Conservation (phyloP, 2,329 filamentous ascomycete species). For the Dothideomycetes sp. region DNA sequence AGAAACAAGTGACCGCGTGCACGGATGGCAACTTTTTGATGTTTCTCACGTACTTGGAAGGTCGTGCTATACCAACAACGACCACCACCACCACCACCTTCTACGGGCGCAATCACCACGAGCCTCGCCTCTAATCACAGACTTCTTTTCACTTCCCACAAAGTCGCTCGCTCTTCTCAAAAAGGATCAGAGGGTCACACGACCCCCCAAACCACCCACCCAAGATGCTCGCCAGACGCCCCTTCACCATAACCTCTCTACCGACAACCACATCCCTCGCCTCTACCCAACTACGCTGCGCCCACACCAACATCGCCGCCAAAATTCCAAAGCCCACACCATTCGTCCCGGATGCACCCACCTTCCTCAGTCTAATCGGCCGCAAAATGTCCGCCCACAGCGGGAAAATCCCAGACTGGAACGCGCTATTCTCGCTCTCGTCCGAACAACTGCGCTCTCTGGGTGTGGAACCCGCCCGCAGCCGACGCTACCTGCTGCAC, state of each 20-base stretch:
- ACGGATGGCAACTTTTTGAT: too few species aligned
- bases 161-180: too few species aligned
- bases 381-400: slow-evolving; percentile 74
- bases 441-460: slow-evolving; percentile 70
- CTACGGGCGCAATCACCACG: too few species aligned
- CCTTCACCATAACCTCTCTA: slow-evolving; percentile 4
- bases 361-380: slow-evolving; percentile 86
- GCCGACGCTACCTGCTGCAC: slow-evolving; percentile 71
- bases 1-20: too few species aligned
- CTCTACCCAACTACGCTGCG: slow-evolving; percentile 21
- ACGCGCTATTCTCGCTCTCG: slow-evolving; percentile 73
- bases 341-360: slow-evolving; percentile 73
- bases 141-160: too few species aligned
- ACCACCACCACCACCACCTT: too few species aligned
- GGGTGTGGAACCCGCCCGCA: slow-evolving; percentile 77
- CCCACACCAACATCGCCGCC: slow-evolving; percentile 33
- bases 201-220: too few species aligned
- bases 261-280: slow-evolving; percentile 5
- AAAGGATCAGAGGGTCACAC: too few species aligned
- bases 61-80: too few species aligned
- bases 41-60: too few species aligned
- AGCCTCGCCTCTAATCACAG: too few species aligned
- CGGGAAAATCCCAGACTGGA: slow-evolving; percentile 83
- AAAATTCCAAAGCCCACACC: slow-evolving; percentile 63
- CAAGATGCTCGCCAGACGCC: slow-evolving; percentile 14